Evolutionary conservation across 495 filamentous ascomycete genomes (phyloP).

Genomic region (Cenococcum geophilum): DNA sequence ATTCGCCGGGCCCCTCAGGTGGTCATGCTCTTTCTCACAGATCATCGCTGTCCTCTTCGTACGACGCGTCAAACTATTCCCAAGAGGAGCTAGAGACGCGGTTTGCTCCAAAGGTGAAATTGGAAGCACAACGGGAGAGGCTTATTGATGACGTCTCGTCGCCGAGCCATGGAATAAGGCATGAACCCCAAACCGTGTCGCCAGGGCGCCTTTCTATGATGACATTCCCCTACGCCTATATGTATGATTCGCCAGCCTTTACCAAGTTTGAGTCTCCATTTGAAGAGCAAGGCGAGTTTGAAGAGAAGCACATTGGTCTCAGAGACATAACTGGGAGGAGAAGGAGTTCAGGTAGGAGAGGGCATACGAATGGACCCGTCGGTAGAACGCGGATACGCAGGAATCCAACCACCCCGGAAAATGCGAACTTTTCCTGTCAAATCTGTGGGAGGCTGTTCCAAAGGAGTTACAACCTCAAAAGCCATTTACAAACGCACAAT

Average conservation of each 20-base stretch:
- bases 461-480: constrained; percentile 82
- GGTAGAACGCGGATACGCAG: constrained; percentile 42
- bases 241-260: constrained; percentile 16
- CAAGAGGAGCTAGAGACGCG: constrained; percentile 12
- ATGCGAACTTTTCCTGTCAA: constrained; percentile 71
- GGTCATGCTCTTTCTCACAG: constrained; percentile 17
- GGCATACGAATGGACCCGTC: neutral
- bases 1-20: neutral
- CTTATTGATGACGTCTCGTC: constrained; percentile 7
- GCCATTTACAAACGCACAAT: constrained; percentile 87
- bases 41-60: constrained; percentile 26
- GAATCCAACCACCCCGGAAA: constrained; percentile 60
- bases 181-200: constrained; percentile 16
- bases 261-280: constrained; percentile 4
- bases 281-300: neutral
- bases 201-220: constrained; percentile 21
- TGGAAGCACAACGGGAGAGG: constrained; percentile 19
- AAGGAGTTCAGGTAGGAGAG: constrained; percentile 7
- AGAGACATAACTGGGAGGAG: neutral
- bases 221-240: constrained; percentile 13
- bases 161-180: constrained; percentile 2
- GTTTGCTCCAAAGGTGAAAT: constrained; percentile 19
- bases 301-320: neutral
- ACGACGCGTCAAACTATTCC: constrained; percentile 27
- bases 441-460: constrained; percentile 77